These are phyloP conservation scores for Boletus edulis DNA, from an alignment of 768 basidiomycete genomes.

Conservation along the genomic window DNA sequence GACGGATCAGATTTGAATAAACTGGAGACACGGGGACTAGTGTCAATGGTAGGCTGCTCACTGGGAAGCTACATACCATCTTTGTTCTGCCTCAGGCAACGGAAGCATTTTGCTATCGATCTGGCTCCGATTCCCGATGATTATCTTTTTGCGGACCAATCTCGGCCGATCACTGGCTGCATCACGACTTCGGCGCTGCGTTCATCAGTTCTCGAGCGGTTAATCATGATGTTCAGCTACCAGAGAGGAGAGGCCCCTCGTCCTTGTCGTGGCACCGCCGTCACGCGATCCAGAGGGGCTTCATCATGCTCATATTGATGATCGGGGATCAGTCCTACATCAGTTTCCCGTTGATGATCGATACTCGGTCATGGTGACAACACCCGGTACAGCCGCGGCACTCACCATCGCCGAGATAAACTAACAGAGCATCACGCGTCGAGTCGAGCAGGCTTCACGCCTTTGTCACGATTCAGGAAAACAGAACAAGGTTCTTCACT, in stretches of 20 bases:
- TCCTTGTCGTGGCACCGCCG: neutral
- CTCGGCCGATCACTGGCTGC: neutral
- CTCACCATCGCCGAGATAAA: too few relatives aligned
- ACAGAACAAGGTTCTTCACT: too few relatives aligned
- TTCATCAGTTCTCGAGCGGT: too few relatives aligned
- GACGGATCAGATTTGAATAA: constrained; percentile 5
- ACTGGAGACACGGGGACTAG: constrained; percentile 2
- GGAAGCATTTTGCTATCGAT: neutral
- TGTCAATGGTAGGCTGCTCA: neutral
- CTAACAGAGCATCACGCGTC: too few relatives aligned
- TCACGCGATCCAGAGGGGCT: neutral
- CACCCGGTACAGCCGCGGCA: too few relatives aligned
- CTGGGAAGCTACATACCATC: neutral
- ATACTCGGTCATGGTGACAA: too few relatives aligned
- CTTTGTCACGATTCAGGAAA: too few relatives aligned
- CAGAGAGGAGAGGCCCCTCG: too few relatives aligned
- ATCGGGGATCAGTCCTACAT: too few relatives aligned
- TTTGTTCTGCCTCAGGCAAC: neutral
- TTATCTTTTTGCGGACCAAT: constrained; percentile 5
- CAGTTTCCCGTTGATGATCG: too few relatives aligned
- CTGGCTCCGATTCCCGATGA: neutral
- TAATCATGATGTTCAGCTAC: too few relatives aligned
- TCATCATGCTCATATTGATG: neutral
- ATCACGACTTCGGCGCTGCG: neutral
- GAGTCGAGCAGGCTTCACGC: too few relatives aligned